Evolutionary conservation across 352 stramenopile genomes (phyloP), one percentile per base, ranked within the genome.

Genomic region (Ophiocytium majus): DNA sequence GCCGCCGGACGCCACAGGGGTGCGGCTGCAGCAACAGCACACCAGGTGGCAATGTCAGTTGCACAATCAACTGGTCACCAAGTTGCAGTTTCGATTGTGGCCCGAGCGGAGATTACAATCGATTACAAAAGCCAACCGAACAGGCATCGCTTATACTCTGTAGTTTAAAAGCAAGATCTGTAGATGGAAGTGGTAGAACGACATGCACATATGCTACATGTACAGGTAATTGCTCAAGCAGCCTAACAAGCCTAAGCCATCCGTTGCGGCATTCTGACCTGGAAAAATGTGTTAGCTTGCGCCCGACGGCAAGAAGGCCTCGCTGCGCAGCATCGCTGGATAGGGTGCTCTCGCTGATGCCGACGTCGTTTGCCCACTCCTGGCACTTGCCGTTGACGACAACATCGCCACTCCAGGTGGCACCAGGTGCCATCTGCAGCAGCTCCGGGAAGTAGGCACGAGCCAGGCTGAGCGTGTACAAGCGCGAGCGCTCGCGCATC

Each of bases 381-480:
- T 57, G 43, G 14, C 43, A 57, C 43, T 57, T 57, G 34, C 31
- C 10, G 34, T 76, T 76, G 5, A 37, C 34, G 34, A 14, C 34
- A 5, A 17, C 64, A 14, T 57, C 14, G 43, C 43, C 43, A 57
- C 43, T 57, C 43, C 43, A 57, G 5, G 43, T 14, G 14, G 43
- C 5, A 57, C 43, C 43, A 14, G 43, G 43, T 14, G 43, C 5
- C 43, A 14, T 14, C 14, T 14, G 5, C 34, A 76, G 34, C 31
- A 76, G 64, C 34, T 76, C 64, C 5, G 64, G 64, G 34, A 76
- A 76, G 64, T 76, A 17, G 31, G 31, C 64, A 17, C 64, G 64
- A 5, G 64, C 64, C 34, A 76, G n/a, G n/a, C n/a, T n/a, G n/a
- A n/a, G 64, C 17, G 64, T 17, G 34, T 76, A 76, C 64, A 76